These are phyloP conservation scores for Skeletonema costatum DNA, from an alignment of 108 stramenopile species.

Conservation along the genomic window DNA sequence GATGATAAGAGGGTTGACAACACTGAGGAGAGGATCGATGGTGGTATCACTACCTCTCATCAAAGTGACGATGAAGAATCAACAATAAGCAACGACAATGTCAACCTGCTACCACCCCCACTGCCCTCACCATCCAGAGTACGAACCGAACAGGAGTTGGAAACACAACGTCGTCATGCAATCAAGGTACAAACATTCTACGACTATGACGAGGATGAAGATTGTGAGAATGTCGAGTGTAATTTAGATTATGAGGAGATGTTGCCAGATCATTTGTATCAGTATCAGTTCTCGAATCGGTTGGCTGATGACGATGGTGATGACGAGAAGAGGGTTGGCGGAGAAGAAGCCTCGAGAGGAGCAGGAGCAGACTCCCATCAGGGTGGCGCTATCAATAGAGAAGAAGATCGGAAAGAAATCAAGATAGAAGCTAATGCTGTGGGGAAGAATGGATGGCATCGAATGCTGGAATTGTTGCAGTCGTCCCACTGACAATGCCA, in stretches of 20 bases:
- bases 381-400: neutral
- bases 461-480: slow-evolving; percentile 3
- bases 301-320: neutral
- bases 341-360: neutral
- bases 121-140: neutral
- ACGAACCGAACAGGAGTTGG: neutral
- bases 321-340: neutral
- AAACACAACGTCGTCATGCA: neutral
- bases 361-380: neutral
- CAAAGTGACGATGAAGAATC: neutral
- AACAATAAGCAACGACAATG: neutral
- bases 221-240: neutral
- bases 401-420: neutral
- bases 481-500: neutral
- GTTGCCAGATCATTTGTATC: neutral
- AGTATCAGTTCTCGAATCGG: neutral
- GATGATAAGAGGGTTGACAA: neutral
- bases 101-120: neutral
- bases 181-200: neutral
- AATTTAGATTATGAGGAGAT: neutral
- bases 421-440: neutral
- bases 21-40: neutral
- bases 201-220: neutral
- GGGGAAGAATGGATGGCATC: slow-evolving; percentile 45
- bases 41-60: neutral